These are phyloP conservation scores for Sextonia rubra DNA, from an alignment of 164 flowering plant genomes.

Conservation along the genomic window DNA sequence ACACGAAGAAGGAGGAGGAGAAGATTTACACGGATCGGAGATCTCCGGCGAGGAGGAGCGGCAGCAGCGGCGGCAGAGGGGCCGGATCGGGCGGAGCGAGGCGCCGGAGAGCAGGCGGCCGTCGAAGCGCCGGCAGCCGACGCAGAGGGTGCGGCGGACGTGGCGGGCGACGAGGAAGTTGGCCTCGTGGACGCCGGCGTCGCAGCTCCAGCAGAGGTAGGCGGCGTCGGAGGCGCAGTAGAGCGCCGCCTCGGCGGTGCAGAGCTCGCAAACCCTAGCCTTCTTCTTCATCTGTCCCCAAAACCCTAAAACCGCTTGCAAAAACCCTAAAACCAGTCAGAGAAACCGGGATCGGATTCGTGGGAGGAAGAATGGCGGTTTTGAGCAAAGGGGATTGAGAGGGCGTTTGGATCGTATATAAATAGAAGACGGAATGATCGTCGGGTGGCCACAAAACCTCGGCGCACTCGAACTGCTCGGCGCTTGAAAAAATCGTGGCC, in stretches of 20 bases:
- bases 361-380: not conserved
- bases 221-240: constrained; percentile 21
- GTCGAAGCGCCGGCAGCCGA: constrained; percentile 3
- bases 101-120: constrained; percentile 2
- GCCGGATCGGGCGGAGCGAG: constrained; percentile 1
- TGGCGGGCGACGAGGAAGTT: constrained; percentile 25
- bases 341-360: not conserved
- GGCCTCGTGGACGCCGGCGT: constrained; percentile 17
- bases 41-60: constrained; percentile 3
- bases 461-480: no score
- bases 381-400: not conserved
- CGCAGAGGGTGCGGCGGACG: constrained; percentile 14
- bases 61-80: constrained; percentile 3
- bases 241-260: constrained; percentile 13
- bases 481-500: no score
- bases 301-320: not conserved
- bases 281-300: not conserved
- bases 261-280: constrained; percentile 19
- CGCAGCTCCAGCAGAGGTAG: constrained; percentile 24
- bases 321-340: not conserved
- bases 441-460: no score
- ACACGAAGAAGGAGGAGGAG: not conserved
- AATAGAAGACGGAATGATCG: no score
- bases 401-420: no score
- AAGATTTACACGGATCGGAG: not conserved